Evolutionary conservation across 495 filamentous ascomycete genomes (phyloP), one percentile per base, ranked within the genome.

Genomic region (Bathelium albidoporum): DNA sequence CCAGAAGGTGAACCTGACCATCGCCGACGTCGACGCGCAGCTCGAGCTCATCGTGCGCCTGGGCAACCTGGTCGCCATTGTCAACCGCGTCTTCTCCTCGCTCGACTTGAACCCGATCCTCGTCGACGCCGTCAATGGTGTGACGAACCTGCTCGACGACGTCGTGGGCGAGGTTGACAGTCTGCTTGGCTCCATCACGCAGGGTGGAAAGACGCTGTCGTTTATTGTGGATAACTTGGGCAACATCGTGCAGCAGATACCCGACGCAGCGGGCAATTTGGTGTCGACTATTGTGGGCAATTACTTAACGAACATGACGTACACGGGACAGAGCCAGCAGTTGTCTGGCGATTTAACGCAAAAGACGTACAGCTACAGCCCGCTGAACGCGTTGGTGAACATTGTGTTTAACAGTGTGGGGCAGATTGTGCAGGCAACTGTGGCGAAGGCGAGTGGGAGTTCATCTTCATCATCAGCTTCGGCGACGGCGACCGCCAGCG

Each of bases 221-320:
- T 84, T 83, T 70, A 45, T 84, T 43, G 76, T 85, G 66, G 82
- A 83, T 68, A 85, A 84, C 61, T 72, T 84, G 18, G 82, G 82
- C 28, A 83, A 84, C 60, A 85, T 84, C 63, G 78, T 85, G 7
- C 80, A 82, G 63, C 73, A 81, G 59, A 79, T 83, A 0, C 74
- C 72, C 7, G 77, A 77, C 1, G 64, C 68, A 9, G 75, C 70
- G 0, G 75, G 75, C 12, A 68, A 69, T 4, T 29, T 75, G 1
- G 71, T 80, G 0, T 78, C 73, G 52, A 71, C 72, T 9, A 84
- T 84, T 53, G 81, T 84, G 1, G 82, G 82, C 52, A 79, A 80
- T 61, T 84, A 77, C 62, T 66, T 76, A 62, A 71, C 72, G 59
- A 85, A 84, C 68, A 85, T 85, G 82, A 85, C 82, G 24, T 76